Evolutionary conservation across 148 eudicot species (phyloP).

Genomic region (Polygonum maritimum): DNA sequence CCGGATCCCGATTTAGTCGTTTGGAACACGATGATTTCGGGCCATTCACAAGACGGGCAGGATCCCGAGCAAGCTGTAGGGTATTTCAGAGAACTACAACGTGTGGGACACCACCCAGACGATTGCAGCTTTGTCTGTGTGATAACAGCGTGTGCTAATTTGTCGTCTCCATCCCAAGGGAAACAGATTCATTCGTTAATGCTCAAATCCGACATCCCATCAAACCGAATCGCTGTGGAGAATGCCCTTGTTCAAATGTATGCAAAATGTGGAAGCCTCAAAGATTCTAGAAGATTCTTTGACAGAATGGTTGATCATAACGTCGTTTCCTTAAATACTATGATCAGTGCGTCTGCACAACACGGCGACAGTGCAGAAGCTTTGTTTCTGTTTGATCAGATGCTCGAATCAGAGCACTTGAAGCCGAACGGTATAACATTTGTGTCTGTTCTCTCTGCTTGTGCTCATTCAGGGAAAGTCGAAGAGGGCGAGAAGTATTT

Average conservation of each 20-base stretch:
- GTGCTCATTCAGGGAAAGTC: slow-evolving; percentile 71
- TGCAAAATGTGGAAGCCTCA: slow-evolving; percentile 68
- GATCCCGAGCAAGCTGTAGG: slow-evolving; percentile 47
- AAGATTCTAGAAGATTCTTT: slow-evolving; percentile 57
- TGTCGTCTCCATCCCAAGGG: slow-evolving; percentile 63
- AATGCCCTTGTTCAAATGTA: slow-evolving; percentile 71
- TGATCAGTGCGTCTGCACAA: slow-evolving; percentile 75
- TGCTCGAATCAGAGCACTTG: slow-evolving; percentile 36
- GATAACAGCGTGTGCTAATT: slow-evolving; percentile 57
- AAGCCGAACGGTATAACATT: slow-evolving; percentile 57
- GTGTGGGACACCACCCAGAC: slow-evolving; percentile 47
- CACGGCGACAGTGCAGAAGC: slow-evolving; percentile 57
- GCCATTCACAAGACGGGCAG: slow-evolving; percentile 52
- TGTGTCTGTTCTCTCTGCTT: slow-evolving; percentile 62
- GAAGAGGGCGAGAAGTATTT: slow-evolving; percentile 55
- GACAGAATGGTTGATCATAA: slow-evolving; percentile 71
- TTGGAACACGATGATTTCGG: slow-evolving; percentile 84
- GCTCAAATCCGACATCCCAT: slow-evolving; percentile 56
- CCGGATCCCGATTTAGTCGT: slow-evolving; percentile 58
- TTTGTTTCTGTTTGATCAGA: slow-evolving; percentile 43
- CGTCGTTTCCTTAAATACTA: slow-evolving; percentile 51
- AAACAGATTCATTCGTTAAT: slow-evolving; percentile 59
- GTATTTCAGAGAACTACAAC: slow-evolving; percentile 53
- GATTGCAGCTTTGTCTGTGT: slow-evolving; percentile 76
- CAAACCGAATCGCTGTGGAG: slow-evolving; percentile 52